Evolutionary conservation across 768 basidiomycete genomes (phyloP), one percentile per base, ranked within the genome.

Genomic region (Psilocybe sp.): DNA sequence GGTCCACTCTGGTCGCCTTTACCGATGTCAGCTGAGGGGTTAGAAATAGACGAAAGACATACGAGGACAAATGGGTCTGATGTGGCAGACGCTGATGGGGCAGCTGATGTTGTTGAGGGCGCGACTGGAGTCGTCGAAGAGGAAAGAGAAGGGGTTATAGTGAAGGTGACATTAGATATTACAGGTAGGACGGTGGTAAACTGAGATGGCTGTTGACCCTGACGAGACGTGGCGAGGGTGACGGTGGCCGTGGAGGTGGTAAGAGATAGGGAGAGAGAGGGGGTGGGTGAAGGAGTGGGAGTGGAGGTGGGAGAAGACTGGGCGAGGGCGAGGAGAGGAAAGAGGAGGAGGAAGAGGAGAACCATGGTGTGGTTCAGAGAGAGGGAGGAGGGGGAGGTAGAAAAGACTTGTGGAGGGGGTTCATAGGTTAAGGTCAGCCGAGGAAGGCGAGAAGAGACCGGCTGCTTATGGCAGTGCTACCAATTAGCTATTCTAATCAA

Each of bases 1-100:
- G 90, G 61, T 92, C 89, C 34, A 96, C 71, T 62, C 71, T 78
- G 15, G 93, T 92, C 16, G 75, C 80, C 74, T 76, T 50, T 18
- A 36, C 47, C 33, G 34, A 12, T 77, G 73, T 54, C 57, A 62
- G 53, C 61, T 69, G 57, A 69, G 68, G 51, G 57, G 2, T 46
- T 18, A 35, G 19, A 36, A 20, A 16, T 20, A 23, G 40, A 43
- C 51, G 28, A 12, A 40, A 33, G 46, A 20, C 67, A 12, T 52
- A 73, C 73, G 35, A 81, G 70, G 23, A 74, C 67, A 44, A 72
- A 70, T 39, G 76, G 72, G 46, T 68, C 51, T 15, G 75, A 69
- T 1, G 70, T 68, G 9, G 82, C 65, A 1, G 81, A 75, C 4
- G 79, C 58, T 1, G 80, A 72, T 10, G 78, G 61, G 11, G 61